Conservation (phyloP, 192 early-diverging fungal genomes). For the Coemansia reversa region DNA sequence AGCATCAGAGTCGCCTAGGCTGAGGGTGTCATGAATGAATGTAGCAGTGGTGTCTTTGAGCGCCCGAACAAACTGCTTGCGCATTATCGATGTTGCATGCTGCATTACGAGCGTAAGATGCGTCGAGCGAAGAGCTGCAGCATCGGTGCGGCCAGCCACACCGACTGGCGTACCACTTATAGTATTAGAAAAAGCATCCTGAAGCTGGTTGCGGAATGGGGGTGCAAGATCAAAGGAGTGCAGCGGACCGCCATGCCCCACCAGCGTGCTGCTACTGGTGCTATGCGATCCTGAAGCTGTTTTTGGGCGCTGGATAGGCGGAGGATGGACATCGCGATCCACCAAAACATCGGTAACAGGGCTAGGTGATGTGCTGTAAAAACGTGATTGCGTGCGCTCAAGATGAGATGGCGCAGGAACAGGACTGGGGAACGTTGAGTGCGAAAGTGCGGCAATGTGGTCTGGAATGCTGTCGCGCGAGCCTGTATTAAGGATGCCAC, state of each 20-base stretch:
- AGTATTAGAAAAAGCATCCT: neutral
- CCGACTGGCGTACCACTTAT: conserved; percentile 1
- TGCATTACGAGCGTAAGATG: conserved; percentile 55
- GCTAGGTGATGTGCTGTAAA: conserved; percentile 13
- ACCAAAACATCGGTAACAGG: neutral
- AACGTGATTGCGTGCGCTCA: conserved; percentile 32
- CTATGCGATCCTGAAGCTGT: conserved; percentile 33
- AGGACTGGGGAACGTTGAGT: conserved; percentile 52
- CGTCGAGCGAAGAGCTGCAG: conserved; percentile 11
- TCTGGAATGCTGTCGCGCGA: conserved; percentile 52
- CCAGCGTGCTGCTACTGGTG: conserved; percentile 23
- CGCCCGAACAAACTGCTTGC: conserved; percentile 51
- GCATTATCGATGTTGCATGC: conserved; percentile 30
- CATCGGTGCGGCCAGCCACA: conserved; percentile 12
- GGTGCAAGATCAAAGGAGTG: neutral
- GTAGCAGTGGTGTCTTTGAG: conserved; percentile 41
- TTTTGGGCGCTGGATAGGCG: conserved; percentile 39
- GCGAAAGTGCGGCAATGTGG: conserved; percentile 51
- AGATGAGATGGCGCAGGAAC: conserved; percentile 30
- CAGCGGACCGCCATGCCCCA: conserved; percentile 8
- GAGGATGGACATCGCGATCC: conserved; percentile 12
- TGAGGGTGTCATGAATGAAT: conserved; percentile 4
- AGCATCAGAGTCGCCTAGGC: conserved; percentile 15
- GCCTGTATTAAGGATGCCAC: conserved; percentile 30
- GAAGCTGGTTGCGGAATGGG: conserved; percentile 10